phyloP scores from a whole-genome alignment of 257 asterid genomes.

The Datura wrightii region DNA sequence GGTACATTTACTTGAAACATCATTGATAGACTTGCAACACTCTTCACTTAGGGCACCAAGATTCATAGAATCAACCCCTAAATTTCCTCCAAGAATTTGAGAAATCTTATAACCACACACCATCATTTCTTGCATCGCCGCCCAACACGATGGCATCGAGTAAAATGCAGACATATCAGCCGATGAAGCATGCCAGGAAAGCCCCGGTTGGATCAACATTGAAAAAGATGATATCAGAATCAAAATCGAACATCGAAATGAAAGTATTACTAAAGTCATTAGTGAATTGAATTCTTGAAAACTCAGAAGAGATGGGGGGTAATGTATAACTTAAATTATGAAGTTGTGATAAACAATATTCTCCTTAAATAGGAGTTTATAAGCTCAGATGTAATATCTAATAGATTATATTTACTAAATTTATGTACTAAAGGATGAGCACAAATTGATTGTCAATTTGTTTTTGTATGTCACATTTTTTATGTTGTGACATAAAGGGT shows the following conservation, averaged over 20 bases:
- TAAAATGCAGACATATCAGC: neutral
- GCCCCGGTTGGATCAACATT: neutral
- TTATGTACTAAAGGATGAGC: neutral
- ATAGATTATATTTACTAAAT: neutral
- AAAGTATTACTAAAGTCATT: neutral
- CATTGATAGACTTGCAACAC: conserved; percentile 22
- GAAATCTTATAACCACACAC: conserved; percentile 25
- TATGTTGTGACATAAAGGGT: neutral
- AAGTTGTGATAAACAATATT: neutral
- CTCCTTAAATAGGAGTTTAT: conserved; percentile 16
- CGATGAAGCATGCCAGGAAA: neutral
- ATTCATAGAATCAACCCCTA: neutral
- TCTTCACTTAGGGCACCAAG: neutral
- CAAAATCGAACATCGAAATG: neutral
- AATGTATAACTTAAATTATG: neutral
- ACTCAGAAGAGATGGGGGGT: neutral
- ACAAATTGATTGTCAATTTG: conserved; percentile 3
- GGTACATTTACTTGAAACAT: conserved; percentile 13
- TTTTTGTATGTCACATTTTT: conserved; percentile 19
- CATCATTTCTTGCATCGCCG: neutral
- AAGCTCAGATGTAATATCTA: neutral
- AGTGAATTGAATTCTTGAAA: neutral
- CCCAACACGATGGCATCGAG: conserved; percentile 20
- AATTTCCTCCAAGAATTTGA: neutral
- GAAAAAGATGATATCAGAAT: neutral